Base-by-base conservation (phyloP, 352 stramenopile genomes). In the Phytophthora constricta region DNA sequence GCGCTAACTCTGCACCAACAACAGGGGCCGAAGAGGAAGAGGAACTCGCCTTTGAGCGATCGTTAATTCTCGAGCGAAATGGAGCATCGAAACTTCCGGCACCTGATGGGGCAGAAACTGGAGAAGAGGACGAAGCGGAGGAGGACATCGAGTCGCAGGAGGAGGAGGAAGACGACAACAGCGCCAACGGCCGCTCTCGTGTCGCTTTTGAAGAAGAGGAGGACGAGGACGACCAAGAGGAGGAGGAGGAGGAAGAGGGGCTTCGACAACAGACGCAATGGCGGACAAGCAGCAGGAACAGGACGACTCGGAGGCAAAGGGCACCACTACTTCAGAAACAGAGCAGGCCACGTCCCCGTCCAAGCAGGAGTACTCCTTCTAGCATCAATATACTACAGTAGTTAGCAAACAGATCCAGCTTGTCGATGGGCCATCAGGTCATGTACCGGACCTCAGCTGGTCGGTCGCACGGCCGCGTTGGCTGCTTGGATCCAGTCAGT, bases 101-200 rank as follows among this genome's bases (percentile, higher is more conserved):
- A 2, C 34, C 39, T 26, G 54, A 37, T 17, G 66, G 69, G 34
- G 49, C 42, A n/a, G 60, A 70, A 13, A 70, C 57, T 19, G 59
- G 68, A 9, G 75, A 78, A n/a, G 72, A 84, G 5, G 73, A 83
- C 0, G 71, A 85, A 0, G 80, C 81, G 5, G 73, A 78, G 9
- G 70, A 76, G 11, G 62, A 80, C 22, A 25, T 76, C 47, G 69
- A 77, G 5, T 58, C 75, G 56, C 62, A 82, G 33, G 66, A 74
- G 9, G 69, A 74, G 2, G 69, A 76, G 0, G 58, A 84, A 1
- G 60, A 72, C 17, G 74, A 42, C 45, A 58, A 14, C 14, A 70
- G 41, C 10, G 50, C 47, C 16, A 47, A 47, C 37, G 49, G 61
- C 50, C 47, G 58, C 46, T 58, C 63, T 54, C 48, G 68, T 39